Evolutionary conservation across 345 rosid genomes (phyloP).

Genomic region (Gossypium sturtianum): DNA sequence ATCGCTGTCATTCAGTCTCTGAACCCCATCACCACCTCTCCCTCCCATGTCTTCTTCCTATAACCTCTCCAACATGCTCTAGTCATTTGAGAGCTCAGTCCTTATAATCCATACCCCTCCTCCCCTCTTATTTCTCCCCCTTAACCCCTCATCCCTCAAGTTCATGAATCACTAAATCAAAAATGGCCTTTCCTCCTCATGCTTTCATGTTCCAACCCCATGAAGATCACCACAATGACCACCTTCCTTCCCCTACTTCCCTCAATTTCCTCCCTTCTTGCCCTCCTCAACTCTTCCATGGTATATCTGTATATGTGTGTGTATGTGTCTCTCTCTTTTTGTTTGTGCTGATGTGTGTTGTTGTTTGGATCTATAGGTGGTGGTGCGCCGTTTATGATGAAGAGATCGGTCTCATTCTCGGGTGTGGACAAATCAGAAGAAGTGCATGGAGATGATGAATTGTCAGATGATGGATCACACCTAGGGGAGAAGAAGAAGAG

Average conservation of each 20-base stretch:
- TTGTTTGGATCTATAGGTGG: slow-evolving; percentile 29
- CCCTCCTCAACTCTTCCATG: slow-evolving; percentile 71
- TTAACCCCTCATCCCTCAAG: background rate
- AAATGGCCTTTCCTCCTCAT: slow-evolving; percentile 72
- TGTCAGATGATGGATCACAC: slow-evolving; percentile 82
- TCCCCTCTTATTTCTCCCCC: background rate
- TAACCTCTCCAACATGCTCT: background rate
- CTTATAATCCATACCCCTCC: background rate
- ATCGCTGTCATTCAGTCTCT: slow-evolving; percentile 7
- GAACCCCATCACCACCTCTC: slow-evolving; percentile 20
- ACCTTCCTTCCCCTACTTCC: slow-evolving; percentile 53
- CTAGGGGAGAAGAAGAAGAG: slow-evolving; percentile 78
- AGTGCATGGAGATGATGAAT: slow-evolving; percentile 58
- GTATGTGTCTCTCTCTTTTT: background rate
- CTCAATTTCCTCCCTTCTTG: slow-evolving; percentile 51
- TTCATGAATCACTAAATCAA: slow-evolving; percentile 8
- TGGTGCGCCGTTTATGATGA: slow-evolving; percentile 55
- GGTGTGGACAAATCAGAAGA: slow-evolving; percentile 51
- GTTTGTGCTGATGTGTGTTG: background rate
- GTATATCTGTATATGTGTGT: slow-evolving; percentile 19
- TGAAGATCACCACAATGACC: slow-evolving; percentile 48
- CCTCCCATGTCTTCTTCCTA: background rate
- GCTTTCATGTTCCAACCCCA: slow-evolving; percentile 66
- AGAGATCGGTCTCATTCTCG: slow-evolving; percentile 75
- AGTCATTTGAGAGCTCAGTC: background rate